Base-by-base conservation (phyloP, 345 rosid genomes). In the Hevea brasiliensis region DNA sequence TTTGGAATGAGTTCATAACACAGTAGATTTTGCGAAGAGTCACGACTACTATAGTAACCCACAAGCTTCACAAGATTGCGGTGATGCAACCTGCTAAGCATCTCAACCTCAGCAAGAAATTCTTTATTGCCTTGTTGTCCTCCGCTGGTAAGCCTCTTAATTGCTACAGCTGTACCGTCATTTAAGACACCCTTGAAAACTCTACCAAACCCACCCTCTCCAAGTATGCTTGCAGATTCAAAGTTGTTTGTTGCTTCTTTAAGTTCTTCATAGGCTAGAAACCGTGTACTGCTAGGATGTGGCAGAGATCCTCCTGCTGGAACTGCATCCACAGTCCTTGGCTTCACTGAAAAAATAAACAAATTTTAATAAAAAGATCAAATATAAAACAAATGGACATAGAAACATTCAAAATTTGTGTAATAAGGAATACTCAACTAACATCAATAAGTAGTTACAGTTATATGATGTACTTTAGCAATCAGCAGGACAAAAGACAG, bases 41-140 rank as follows among this genome's bases (percentile, higher is more conserved):
- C 97, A 2, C 90, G 94, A 76, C 83, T 92, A 74, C 92, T 89
- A 76, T 88, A 89, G 84, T 95, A 95, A 81, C 99, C 99, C 56
- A 92, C 96, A 73, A 92, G 98, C 83, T 94, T 94, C 79, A 94
- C 98, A 81, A 94, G 95, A 83, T 94, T 94, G 71, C 98, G 98
- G 79, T 94, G 98, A 85, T 94, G 98, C 87, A 94, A 87, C 83
- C 98, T 87, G 86, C 98, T 94, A 70, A 94, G 90, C 98, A 94
- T 94, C 86, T 94, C 98, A 80, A 94, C 94, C 90, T 94, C 98
- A 68, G 92, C 98, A 76, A 91, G 82, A 76, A 95, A 95, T 78
- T 95, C 99, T 80, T 88, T 91, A 83, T 88, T 96, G 27, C 99
- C 99, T 81, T 95, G 99, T 67, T 91, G 92, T 50, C 97, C 99